Conservation (phyloP, 371 early-diverging fungal genomes). For the Mortierella sp. region DNA sequence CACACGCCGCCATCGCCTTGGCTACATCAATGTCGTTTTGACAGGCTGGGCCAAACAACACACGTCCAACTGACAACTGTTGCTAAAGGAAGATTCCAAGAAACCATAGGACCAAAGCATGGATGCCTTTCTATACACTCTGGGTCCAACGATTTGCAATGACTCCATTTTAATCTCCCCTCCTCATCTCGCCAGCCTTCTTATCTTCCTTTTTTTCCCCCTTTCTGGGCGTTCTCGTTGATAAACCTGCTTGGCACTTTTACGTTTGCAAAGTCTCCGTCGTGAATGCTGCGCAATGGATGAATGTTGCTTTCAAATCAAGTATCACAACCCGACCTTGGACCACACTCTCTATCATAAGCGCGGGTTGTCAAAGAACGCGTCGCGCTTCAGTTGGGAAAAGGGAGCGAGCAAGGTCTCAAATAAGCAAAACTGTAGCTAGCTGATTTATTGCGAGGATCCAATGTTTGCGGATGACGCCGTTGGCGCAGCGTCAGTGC, state of each 20-base stretch:
- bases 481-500: constrained; percentile 6
- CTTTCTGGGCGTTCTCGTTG: background rate
- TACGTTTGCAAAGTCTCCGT: background rate
- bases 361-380: too few relatives aligned
- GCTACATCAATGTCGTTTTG: too few relatives aligned
- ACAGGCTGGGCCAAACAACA: too few relatives aligned
- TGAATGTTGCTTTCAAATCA: constrained; percentile 4
- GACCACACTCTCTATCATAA: background rate
- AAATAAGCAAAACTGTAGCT: background rate
- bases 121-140: too few relatives aligned
- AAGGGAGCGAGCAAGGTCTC: background rate
- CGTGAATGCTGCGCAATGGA: constrained; percentile 3
- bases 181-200: background rate
- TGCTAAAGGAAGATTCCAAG: too few relatives aligned
- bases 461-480: background rate
- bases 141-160: too few relatives aligned
- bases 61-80: too few relatives aligned
- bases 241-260: constrained; percentile 10
- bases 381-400: background rate
- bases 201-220: background rate
- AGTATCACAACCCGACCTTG: background rate
- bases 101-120: too few relatives aligned
- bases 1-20: too few relatives aligned
- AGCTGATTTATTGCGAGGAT: constrained; percentile 10
- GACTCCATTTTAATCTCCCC: background rate